Conservation (phyloP, 1,139 yeast species). For the Zygoascus sp. region DNA sequence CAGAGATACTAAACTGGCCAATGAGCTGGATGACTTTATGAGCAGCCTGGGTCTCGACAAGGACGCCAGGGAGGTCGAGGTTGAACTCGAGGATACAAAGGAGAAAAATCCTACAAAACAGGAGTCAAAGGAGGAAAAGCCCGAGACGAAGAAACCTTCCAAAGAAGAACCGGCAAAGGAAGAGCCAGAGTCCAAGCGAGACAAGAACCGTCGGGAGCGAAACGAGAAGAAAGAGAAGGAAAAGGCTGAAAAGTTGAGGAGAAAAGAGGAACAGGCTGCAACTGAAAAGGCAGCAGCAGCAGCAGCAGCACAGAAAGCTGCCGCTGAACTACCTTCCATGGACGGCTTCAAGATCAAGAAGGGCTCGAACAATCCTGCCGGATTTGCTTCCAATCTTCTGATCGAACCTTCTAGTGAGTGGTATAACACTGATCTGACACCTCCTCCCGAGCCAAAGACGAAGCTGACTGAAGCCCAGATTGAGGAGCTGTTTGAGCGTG, state of each 20-base stretch:
- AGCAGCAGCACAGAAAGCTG: constrained; percentile 27
- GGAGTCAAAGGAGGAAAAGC: constrained; percentile 33
- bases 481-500: constrained; percentile 60
- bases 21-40: constrained; percentile 64
- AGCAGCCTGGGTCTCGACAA: constrained; percentile 55
- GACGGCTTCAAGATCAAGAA: constrained; percentile 10
- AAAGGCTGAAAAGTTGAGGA: constrained; percentile 27
- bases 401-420: constrained; percentile 70
- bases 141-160: constrained; percentile 10
- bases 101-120: too few relatives aligned
- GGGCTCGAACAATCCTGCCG: constrained; percentile 7
- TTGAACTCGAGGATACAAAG: too few relatives aligned
- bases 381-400: constrained; percentile 39
- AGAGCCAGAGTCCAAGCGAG: constrained; percentile 5
- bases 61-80: constrained; percentile 36
- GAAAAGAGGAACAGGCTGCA: constrained; percentile 21
- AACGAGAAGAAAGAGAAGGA: constrained; percentile 25
- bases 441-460: constrained; percentile 35
- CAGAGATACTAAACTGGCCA: constrained; percentile 23
- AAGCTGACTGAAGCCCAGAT: constrained; percentile 48
- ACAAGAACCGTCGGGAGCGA: constrained; percentile 25
- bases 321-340: constrained; percentile 26
- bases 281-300: constrained; percentile 24
- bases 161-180: not conserved
- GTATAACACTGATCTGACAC: constrained; percentile 54